Conservation (phyloP, 2,329 filamentous ascomycete species). For the Pyrenophora graminea region DNA sequence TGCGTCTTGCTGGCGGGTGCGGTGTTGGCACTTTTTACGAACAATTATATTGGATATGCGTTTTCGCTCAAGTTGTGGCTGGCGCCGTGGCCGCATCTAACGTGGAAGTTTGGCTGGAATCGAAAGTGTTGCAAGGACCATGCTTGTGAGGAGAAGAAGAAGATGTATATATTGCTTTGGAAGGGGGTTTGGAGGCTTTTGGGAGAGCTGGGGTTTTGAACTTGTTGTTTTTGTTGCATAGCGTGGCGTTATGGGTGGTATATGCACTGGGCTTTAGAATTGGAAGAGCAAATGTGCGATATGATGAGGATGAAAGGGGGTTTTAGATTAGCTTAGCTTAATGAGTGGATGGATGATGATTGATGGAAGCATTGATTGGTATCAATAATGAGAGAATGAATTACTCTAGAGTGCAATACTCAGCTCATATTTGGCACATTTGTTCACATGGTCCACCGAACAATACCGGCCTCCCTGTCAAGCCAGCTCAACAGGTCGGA, state of each 20-base stretch:
- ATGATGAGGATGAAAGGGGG: no score
- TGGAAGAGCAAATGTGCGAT: no score
- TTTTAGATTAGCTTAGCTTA: no score
- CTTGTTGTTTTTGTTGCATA: slow-evolving; percentile 5
- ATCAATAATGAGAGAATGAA: no score
- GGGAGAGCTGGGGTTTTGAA: background rate
- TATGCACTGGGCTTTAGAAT: no score
- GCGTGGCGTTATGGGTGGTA: background rate
- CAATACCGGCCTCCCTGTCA: no score
- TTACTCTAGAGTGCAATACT: no score
- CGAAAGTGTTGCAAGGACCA: slow-evolving; percentile 2
- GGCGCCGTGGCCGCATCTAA: slow-evolving; percentile 6
- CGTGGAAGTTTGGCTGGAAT: slow-evolving; percentile 12
- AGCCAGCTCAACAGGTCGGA: no score
- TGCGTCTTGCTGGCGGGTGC: slow-evolving; percentile 7
- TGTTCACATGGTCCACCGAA: no score
- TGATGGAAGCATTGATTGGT: no score
- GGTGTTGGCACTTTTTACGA: slow-evolving; percentile 1
- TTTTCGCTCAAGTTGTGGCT: slow-evolving; percentile 21
- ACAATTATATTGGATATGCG: slow-evolving; percentile 14
- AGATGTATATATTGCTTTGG: background rate
- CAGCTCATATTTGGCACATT: no score
- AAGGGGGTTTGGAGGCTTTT: background rate
- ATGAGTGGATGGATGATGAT: no score
- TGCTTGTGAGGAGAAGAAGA: background rate